Conservation (phyloP, 2,329 filamentous ascomycete species). For the Ciborinia camelliae region DNA sequence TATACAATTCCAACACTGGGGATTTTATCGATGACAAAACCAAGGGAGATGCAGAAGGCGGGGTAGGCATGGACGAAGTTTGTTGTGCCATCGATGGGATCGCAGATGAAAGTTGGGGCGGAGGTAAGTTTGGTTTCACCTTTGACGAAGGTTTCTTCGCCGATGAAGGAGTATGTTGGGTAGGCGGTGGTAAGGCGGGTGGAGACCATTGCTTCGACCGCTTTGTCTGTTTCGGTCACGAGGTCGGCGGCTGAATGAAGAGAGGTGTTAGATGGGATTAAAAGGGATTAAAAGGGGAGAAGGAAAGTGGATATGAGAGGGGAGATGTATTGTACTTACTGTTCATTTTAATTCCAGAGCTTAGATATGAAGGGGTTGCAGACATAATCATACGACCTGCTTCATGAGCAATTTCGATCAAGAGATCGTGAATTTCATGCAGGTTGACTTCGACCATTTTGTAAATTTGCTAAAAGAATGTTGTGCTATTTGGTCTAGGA, state of each 20-base stretch:
- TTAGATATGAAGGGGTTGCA: slow-evolving; percentile 57
- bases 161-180: slow-evolving; percentile 62
- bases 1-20: slow-evolving; percentile 74
- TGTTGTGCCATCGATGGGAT: slow-evolving; percentile 79
- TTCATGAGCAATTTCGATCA: slow-evolving; percentile 57
- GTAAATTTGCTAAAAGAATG: background rate
- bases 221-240: slow-evolving; percentile 65
- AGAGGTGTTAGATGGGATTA: slow-evolving; percentile 11
- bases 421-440: slow-evolving; percentile 58
- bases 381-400: slow-evolving; percentile 62
- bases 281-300: background rate
- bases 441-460: slow-evolving; percentile 56
- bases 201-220: slow-evolving; percentile 61
- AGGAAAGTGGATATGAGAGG: slow-evolving; percentile 14
- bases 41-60: slow-evolving; percentile 72
- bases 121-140: slow-evolving; percentile 58
- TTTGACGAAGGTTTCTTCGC: slow-evolving; percentile 72
- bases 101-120: slow-evolving; percentile 73
- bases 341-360: slow-evolving; percentile 61
- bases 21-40: slow-evolving; percentile 58
- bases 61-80: slow-evolving; percentile 79
- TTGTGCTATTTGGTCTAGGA: background rate
- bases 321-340: slow-evolving; percentile 40
- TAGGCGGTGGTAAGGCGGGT: slow-evolving; percentile 50
- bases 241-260: slow-evolving; percentile 58